Percentiles rank a stretch among this genome's conserved stretches.
phyloP scores from a whole-genome alignment of 345 rosid species.

The Citrus maxima region DNA sequence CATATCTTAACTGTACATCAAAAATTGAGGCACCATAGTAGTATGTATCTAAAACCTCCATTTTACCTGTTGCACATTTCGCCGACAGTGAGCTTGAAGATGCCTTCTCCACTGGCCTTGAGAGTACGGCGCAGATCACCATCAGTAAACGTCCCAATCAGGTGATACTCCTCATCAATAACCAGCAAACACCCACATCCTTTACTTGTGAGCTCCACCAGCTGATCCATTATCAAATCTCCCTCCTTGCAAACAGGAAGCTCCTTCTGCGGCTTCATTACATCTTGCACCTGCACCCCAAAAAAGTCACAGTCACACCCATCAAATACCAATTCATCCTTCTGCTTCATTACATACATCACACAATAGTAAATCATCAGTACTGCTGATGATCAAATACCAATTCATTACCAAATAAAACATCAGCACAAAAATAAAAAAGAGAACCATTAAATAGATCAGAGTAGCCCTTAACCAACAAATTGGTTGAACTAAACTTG shows the following conservation, averaged over 20 bases:
- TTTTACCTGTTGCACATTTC: slow-evolving; percentile 89
- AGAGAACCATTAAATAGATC: neutral
- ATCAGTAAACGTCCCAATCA: slow-evolving; percentile 91
- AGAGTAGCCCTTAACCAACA: too few relatives aligned
- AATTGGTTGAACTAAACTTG: neutral
- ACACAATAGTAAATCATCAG: neutral
- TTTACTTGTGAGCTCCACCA: slow-evolving; percentile 87
- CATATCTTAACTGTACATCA: neutral
- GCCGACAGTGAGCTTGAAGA: slow-evolving; percentile 89
- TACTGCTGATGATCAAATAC: neutral
- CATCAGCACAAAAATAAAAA: neutral
- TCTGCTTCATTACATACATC: slow-evolving; percentile 90
- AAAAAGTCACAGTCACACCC: neutral
- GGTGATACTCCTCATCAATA: slow-evolving; percentile 50
- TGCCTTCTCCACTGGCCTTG: slow-evolving; percentile 81
- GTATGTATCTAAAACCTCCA: neutral
- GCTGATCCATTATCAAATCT: slow-evolving; percentile 90
- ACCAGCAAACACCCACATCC: slow-evolving; percentile 97
- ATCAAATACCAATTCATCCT: slow-evolving; percentile 36
- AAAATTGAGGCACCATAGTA: neutral
- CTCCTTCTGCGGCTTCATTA: slow-evolving; percentile 89
- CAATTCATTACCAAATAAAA: neutral
- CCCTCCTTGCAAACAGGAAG: slow-evolving; percentile 88
- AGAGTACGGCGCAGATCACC: slow-evolving; percentile 96
- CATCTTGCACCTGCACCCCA: slow-evolving; percentile 67